phyloP scores from a whole-genome alignment of 1,139 yeast species.

The Magnusiomyces tetraspermus region DNA sequence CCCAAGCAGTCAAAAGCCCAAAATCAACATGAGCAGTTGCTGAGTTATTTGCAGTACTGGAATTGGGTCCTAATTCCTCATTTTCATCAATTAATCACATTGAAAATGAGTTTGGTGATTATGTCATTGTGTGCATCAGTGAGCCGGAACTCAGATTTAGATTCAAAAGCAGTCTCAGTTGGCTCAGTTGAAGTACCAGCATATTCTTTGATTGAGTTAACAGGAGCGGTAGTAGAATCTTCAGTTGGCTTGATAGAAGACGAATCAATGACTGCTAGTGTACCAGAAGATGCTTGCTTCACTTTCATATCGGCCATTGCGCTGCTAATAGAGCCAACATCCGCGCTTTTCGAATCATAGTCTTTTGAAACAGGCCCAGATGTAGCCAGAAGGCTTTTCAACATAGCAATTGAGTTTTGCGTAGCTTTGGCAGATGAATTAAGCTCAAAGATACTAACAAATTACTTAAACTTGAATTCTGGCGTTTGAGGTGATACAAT shows the following conservation, averaged over 20 bases:
- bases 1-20: too few species aligned
- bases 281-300: too few species aligned
- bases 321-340: neutral
- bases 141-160: too few species aligned
- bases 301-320: neutral
- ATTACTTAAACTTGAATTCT: constrained; percentile 47
- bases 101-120: too few species aligned
- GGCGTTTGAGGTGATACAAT: constrained; percentile 48
- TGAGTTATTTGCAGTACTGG: too few species aligned
- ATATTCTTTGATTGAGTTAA: neutral
- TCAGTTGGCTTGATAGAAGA: too few species aligned
- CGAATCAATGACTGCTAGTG: too few species aligned
- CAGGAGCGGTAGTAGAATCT: neutral
- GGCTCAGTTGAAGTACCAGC: neutral
- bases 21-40: too few species aligned
- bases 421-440: constrained; percentile 61
- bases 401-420: constrained; percentile 51
- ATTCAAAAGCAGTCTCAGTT: neutral
- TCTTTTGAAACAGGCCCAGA: neutral
- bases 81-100: neutral
- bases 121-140: too few species aligned
- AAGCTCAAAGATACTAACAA: constrained; percentile 52
- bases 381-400: constrained; percentile 45
- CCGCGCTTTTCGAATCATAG: neutral
- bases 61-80: too few species aligned